Evolutionary conservation across 139 green algal genomes (phyloP).

Genomic region (Tetradesmus obliquus): DNA sequence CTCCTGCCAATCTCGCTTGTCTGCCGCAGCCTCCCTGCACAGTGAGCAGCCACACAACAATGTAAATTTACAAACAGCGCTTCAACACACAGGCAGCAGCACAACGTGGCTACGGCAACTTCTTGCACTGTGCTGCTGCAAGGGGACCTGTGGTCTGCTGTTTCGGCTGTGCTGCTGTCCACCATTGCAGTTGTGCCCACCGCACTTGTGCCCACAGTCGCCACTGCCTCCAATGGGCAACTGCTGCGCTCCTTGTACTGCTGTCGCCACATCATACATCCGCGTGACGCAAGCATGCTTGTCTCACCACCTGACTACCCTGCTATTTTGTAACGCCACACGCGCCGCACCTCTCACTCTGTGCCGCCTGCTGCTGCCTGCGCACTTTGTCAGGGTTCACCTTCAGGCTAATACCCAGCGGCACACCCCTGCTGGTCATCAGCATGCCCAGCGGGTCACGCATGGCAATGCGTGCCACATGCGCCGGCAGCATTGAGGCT

Average conservation of each 20-base stretch:
- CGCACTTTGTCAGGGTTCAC: slow-evolving; percentile 9
- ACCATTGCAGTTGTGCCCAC: too few species aligned
- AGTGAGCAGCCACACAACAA: neutral
- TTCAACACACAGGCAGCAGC: neutral
- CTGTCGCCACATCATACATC: neutral
- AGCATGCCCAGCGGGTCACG: slow-evolving; percentile 41
- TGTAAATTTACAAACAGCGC: neutral
- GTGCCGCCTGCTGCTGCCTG: neutral
- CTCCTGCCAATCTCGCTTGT: slow-evolving; percentile 34
- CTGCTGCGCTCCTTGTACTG: too few species aligned
- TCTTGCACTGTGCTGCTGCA: too few species aligned
- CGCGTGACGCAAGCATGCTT: neutral
- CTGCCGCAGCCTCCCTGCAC: slow-evolving; percentile 3
- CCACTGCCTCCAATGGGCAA: too few species aligned
- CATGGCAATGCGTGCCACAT: slow-evolving; percentile 30
- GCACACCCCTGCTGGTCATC: slow-evolving; percentile 24
- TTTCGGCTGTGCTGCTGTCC: too few species aligned
- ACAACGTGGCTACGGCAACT: neutral
- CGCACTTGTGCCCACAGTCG: too few species aligned
- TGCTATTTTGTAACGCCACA: too few species aligned
- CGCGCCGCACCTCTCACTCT: neutral
- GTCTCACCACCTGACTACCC: too few species aligned
- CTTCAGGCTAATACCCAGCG: slow-evolving; percentile 43
- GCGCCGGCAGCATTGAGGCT: slow-evolving; percentile 16
- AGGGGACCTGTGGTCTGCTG: too few species aligned